Percentiles rank a stretch among this genome's conserved stretches.
Conservation (phyloP, 75 land plant species). For the Azolla pinnata region DNA sequence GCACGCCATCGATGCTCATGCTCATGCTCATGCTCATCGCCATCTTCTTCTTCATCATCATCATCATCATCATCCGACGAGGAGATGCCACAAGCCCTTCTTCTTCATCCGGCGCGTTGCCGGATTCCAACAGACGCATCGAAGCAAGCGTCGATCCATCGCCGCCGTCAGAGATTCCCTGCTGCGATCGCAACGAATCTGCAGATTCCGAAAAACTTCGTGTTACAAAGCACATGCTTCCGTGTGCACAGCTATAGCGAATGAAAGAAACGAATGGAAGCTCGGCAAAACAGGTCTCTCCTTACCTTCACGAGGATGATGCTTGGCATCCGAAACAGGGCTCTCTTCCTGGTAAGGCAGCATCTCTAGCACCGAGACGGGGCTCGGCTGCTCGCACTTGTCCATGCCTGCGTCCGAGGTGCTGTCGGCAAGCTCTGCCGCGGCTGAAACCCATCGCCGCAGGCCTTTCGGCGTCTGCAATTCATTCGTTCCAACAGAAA, state of each 20-base stretch:
- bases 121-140: not conserved
- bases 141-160: not conserved
- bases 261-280: not conserved
- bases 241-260: not conserved
- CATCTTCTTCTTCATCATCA: not conserved
- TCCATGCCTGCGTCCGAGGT: not conserved
- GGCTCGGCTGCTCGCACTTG: slow-evolving; percentile 6
- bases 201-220: not conserved
- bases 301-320: not conserved
- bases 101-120: not conserved
- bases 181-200: not conserved
- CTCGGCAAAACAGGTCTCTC: not conserved
- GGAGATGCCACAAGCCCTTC: not conserved
- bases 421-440: not conserved
- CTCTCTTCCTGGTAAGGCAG: not conserved
- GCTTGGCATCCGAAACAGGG: not conserved
- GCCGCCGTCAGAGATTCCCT: not conserved
- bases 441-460: not conserved
- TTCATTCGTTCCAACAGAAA: too few relatives aligned
- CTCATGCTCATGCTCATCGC: not conserved
- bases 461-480: too few relatives aligned
- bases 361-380: not conserved
- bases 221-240: not conserved
- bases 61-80: not conserved
- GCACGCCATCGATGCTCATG: not conserved